Evolutionary conservation across 768 basidiomycete species (phyloP), one percentile per base, ranked within the genome.

Genomic region (Suillus lakei): DNA sequence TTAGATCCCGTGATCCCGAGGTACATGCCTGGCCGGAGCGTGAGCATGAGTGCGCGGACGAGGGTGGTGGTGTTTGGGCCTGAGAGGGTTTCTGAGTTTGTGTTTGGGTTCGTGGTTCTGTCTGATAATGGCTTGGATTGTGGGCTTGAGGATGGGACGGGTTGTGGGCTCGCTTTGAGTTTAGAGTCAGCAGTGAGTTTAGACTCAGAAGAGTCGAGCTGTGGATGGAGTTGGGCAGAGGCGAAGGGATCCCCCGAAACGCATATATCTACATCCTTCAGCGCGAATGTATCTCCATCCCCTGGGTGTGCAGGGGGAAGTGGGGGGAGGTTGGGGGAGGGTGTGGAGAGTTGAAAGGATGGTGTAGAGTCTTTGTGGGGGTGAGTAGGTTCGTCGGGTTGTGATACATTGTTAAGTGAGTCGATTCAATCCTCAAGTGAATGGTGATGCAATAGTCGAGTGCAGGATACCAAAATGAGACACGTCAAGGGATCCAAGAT

Each of bases 1-100:
- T 95, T 97, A 62, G 91, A 90, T 1, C 96, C 96, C 0, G 95
- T 96, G 68, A 98, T 94, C 88, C 98, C 92, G 8, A 96, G 80
- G 72, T 98, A 96, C 78, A 97, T 92, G 3, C 93, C 92, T 18
- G 84, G 81, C 41, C 71, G 77, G 62, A 98, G 83, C 10, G 79
- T 74, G 32, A 98, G 73, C 50, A 83, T 88, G 26, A 98, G 82
- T 56, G 89, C 86, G 58, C 83, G 84, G 41, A 98, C 90, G 36
- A 98, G 84, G 4, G 86, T 41, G 76, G 76, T 66, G 66, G 63
- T 44, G 15, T 21, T 15, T 30, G 32, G 12, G 5, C 41, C 63
- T 60, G 16, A 62, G 61, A 26, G 60, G 58, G n/a, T 68, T 50
- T 8, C 67, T 67, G 39, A 62, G 55, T 9, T 69, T 59, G 13